A percentile compares a stretch with the other conserved stretches of the same genome.
These are phyloP conservation scores for Thelonectria olida DNA, from an alignment of 2,329 filamentous ascomycete genomes.

Conservation along the genomic window DNA sequence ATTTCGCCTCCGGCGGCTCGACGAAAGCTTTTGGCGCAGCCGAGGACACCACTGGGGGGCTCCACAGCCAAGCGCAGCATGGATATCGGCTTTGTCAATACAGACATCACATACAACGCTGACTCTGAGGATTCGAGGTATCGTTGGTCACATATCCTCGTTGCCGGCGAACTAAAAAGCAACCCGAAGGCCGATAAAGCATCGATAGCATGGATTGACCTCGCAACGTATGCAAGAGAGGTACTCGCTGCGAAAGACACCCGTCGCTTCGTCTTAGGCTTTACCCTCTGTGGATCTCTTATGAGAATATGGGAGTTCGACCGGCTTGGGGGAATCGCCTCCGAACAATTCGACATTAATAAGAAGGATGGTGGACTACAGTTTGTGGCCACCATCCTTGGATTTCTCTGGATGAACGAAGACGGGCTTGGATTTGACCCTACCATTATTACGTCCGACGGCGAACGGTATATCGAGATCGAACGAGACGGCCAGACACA, in stretches of 20 bases:
- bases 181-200: constrained; percentile 51
- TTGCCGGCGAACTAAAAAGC: constrained; percentile 57
- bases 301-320: constrained; percentile 60
- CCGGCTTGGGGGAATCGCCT: constrained; percentile 54
- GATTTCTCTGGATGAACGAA: constrained; percentile 52
- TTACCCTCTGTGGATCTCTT: constrained; percentile 55
- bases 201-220: constrained; percentile 49
- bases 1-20: constrained; percentile 24
- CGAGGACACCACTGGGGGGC: constrained; percentile 37
- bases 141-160: constrained; percentile 53
- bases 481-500: constrained; percentile 47
- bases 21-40: constrained; percentile 41
- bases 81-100: constrained; percentile 47
- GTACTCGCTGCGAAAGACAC: constrained; percentile 53
- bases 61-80: too few relatives aligned
- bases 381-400: constrained; percentile 51
- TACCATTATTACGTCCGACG: constrained; percentile 47
- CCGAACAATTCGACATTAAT: constrained; percentile 56
- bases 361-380: constrained; percentile 44
- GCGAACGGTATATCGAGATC: constrained; percentile 51
- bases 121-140: constrained; percentile 39
- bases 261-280: constrained; percentile 56
- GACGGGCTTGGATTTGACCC: constrained; percentile 54
- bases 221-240: constrained; percentile 55
- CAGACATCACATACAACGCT: constrained; percentile 11